Percentiles rank a stretch among this genome's conserved stretches.
Conservation (phyloP, 805 yeast species). For the Kluyveromyces siamensis region DNA sequence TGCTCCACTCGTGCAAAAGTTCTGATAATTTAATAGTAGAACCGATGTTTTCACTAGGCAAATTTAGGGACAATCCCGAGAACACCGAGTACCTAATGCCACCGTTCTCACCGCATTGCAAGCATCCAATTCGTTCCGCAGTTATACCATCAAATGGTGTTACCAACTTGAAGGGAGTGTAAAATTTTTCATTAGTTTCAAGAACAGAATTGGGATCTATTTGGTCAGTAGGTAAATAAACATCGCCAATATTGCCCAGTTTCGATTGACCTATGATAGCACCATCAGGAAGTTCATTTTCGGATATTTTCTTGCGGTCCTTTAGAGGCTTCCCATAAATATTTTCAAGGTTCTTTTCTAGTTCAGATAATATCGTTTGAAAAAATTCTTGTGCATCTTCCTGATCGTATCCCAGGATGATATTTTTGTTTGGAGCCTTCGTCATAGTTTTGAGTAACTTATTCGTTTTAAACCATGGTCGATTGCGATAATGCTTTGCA, state of each 20-base stretch:
- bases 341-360: conserved; percentile 39
- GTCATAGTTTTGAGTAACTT: conserved; percentile 58
- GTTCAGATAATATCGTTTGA: conserved; percentile 60
- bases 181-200: conserved; percentile 33
- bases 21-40: conserved; percentile 39
- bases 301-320: conserved; percentile 19
- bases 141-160: conserved; percentile 91
- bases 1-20: conserved; percentile 56
- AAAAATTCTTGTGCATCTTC: conserved; percentile 97
- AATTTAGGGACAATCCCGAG: conserved; percentile 62
- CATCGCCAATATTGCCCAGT: conserved; percentile 52
- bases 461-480: conserved; percentile 54
- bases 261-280: conserved; percentile 33
- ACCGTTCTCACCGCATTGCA: conserved; percentile 87
- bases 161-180: conserved; percentile 45
- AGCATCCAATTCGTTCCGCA: conserved; percentile 85
- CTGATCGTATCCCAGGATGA: conserved; percentile 79
- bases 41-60: conserved; percentile 43
- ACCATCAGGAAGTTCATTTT: conserved; percentile 27
- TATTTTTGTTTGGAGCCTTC: conserved; percentile 67
- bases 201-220: conserved; percentile 56
- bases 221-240: conserved; percentile 64
- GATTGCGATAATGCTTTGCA: conserved; percentile 39
- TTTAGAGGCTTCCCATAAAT: conserved; percentile 16
- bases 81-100: conserved; percentile 78